A percentile compares a stretch with the other conserved stretches of the same genome.
phyloP scores from a whole-genome alignment of 1,139 yeast species.

The Lodderomyces orthopsilosis region DNA sequence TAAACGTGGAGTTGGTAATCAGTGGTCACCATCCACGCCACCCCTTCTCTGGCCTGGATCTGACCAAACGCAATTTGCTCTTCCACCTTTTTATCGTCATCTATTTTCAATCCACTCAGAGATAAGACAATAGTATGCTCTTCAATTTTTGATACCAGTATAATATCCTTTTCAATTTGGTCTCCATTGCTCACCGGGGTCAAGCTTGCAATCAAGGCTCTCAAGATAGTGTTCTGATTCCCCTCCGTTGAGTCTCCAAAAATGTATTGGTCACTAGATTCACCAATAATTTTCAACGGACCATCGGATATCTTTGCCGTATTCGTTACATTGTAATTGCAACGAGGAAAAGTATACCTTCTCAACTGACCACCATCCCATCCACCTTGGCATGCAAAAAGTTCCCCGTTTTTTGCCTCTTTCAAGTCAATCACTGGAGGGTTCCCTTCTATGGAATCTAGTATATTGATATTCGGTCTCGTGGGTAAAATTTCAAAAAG shows the following conservation, averaged over 20 bases:
- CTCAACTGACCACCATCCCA: constrained; percentile 36
- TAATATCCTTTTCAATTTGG: neutral
- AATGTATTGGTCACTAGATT: neutral
- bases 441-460: constrained; percentile 19
- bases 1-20: neutral
- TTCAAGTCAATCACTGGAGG: constrained; percentile 38
- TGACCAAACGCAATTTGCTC: neutral
- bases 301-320: neutral
- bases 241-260: neutral
- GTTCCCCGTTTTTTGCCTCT: constrained; percentile 6
- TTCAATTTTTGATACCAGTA: neutral
- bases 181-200: neutral
- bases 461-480: constrained; percentile 22
- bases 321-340: neutral
- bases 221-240: too few relatives aligned
- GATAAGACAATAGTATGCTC: neutral
- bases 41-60: neutral
- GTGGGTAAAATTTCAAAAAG: constrained; percentile 28
- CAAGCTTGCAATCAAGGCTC: neutral
- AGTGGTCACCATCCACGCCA: neutral
- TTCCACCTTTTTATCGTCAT: neutral
- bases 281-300: neutral
- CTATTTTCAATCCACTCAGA: neutral
- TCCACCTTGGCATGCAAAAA: constrained; percentile 39
- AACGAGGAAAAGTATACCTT: constrained; percentile 10